These are phyloP conservation scores for Aureobasidium sp. DNA, from an alignment of 2,329 filamentous ascomycete genomes.

Conservation along the genomic window DNA sequence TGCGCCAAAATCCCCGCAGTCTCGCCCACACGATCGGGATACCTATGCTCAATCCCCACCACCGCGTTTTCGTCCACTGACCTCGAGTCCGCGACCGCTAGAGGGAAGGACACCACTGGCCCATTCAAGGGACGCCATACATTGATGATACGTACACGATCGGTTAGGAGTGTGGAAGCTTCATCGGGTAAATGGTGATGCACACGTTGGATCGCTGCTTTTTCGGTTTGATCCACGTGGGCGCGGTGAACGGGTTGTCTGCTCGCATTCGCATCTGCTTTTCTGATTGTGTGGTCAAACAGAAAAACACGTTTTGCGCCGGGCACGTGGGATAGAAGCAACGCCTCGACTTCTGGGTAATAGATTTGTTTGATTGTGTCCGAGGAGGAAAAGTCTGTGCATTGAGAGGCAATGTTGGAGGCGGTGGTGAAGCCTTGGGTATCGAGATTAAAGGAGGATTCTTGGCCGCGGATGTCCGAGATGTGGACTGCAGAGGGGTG, in stretches of 20 bases:
- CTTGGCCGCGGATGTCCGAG: slow-evolving; percentile 65
- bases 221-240: slow-evolving; percentile 76
- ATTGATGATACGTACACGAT: slow-evolving; percentile 77
- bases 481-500: slow-evolving; percentile 50
- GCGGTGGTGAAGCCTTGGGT: slow-evolving; percentile 67
- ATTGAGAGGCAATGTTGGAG: slow-evolving; percentile 46
- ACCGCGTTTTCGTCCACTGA: slow-evolving; percentile 57
- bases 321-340: slow-evolving; percentile 61
- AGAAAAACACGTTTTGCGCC: slow-evolving; percentile 61
- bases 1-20: slow-evolving; percentile 63
- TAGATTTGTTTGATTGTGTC: slow-evolving; percentile 63
- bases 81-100: slow-evolving; percentile 51
- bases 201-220: slow-evolving; percentile 61
- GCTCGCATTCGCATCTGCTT: slow-evolving; percentile 50
- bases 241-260: slow-evolving; percentile 64
- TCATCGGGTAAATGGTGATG: slow-evolving; percentile 59
- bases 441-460: slow-evolving; percentile 61
- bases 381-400: slow-evolving; percentile 60
- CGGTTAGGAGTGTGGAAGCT: slow-evolving; percentile 57
- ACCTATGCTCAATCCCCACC: slow-evolving; percentile 66
- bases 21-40: slow-evolving; percentile 63
- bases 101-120: slow-evolving; percentile 49
- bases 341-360: slow-evolving; percentile 74
- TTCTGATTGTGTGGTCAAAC: slow-evolving; percentile 87
- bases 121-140: slow-evolving; percentile 67